Evolutionary conservation across 2,329 filamentous ascomycete genomes (phyloP), one percentile per base, ranked within the genome.

Genomic region (Chaetomium globosum): DNA sequence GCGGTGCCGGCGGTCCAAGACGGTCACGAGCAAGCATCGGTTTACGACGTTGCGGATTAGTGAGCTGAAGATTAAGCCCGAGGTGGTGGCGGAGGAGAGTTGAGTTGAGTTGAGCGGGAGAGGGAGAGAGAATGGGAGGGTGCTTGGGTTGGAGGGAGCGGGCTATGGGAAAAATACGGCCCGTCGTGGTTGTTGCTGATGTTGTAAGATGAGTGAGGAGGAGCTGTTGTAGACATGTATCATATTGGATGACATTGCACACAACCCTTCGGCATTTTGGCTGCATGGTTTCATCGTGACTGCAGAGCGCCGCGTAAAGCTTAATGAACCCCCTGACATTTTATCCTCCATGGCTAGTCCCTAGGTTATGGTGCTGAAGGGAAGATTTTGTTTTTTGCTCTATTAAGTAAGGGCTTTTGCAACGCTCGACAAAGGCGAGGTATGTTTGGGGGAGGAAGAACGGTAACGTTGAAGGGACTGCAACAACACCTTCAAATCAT

Each of bases 31-130:
- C 82, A 97, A 99, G 85, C 92, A 96, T 76, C 84, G 86, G 73
- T 97, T 90, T 78, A 99, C 95, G 2, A 86, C 97, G 26, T 75
- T 99, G 78, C 85, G 88, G 74, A 90, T 99, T 69, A 89, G 90
- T 75, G 91, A 98, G 78, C 75, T 98, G 68, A 89, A 85, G 75
- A 83, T 96, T 65, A 81, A 78, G 67, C 49, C 33, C 6, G 70
- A 66, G 56, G 21, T n/a, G 43, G 59, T 58, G 23, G 16, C 4
- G 39, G 10, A 36, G 33, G 39, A 55, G 59, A 26, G 8, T 52
- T 31, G 23, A 43, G 1, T 31, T 21, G 30, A n/a, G 39, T 53
- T 21, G 30, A n/a, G 39, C 49, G 31, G 4, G 30, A 26, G 21
- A 46, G 28, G 28, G 13, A 19, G 31, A 39, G 26, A 26, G 26